These are phyloP conservation scores for Cutaneotrichosporon sp. DNA, from an alignment of 1,284 basidiomycete genomes.

Conservation along the genomic window DNA sequence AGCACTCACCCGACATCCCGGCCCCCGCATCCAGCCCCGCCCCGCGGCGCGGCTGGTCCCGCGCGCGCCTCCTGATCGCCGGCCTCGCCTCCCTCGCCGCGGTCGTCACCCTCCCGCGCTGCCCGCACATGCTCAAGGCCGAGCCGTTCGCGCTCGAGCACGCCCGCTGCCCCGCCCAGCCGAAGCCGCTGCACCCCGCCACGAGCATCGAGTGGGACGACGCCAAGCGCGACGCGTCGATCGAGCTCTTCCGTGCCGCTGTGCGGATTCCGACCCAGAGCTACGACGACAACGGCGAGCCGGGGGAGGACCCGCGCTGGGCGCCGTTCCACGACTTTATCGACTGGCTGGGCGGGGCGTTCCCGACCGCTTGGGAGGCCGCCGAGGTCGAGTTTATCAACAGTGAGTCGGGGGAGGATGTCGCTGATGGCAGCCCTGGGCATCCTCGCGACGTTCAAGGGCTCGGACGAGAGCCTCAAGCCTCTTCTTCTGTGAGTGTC, in stretches of 20 bases:
- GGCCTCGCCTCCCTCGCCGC: background rate
- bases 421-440: constrained; percentile 45
- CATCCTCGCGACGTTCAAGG: constrained; percentile 56
- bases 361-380: constrained; percentile 38
- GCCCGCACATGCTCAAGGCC: background rate
- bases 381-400: constrained; percentile 55
- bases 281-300: constrained; percentile 52
- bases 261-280: constrained; percentile 51
- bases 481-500: constrained; percentile 48
- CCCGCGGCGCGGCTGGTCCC: too few relatives aligned
- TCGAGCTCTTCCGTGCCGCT: constrained; percentile 38
- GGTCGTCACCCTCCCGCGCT: background rate
- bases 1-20: background rate
- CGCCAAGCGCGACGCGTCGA: constrained; percentile 32
- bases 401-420: constrained; percentile 29
- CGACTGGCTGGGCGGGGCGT: constrained; percentile 43
- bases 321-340: constrained; percentile 51
- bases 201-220: constrained; percentile 37
- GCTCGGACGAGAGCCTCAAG: constrained; percentile 55
- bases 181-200: constrained; percentile 37
- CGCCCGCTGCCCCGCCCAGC: constrained; percentile 43
- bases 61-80: background rate
- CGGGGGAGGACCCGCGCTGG: constrained; percentile 51
- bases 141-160: too few relatives aligned
- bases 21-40: too few relatives aligned